These are phyloP conservation scores for Russula compacta DNA, from an alignment of 768 basidiomycete genomes.

Conservation along the genomic window DNA sequence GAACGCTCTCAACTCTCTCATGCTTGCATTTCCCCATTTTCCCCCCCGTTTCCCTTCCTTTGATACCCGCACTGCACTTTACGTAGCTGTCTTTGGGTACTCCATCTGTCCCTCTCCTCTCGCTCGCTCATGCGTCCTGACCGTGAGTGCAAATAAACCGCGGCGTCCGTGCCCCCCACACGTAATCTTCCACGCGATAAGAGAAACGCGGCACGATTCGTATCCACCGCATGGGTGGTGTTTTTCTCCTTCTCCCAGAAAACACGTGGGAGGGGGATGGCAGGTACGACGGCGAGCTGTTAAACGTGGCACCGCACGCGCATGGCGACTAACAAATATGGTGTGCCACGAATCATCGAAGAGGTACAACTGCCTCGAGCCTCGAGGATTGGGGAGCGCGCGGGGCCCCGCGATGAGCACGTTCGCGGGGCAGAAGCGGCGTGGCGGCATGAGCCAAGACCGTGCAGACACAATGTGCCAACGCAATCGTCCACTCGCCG, in stretches of 20 bases:
- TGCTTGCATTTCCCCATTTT: conserved; percentile 7
- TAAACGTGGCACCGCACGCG: conserved; percentile 1
- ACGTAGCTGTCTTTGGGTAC: conserved; percentile 17
- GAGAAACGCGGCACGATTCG: background rate
- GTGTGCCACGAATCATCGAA: conserved; percentile 3
- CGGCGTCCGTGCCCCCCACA: conserved; percentile 4
- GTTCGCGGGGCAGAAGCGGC: conserved; percentile 8
- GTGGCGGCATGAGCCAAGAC: background rate
- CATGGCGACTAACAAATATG: conserved; percentile 1
- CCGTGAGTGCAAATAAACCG: conserved; percentile 15
- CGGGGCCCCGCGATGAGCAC: conserved; percentile 13
- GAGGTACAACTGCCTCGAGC: background rate
- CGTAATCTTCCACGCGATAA: conserved; percentile 5
- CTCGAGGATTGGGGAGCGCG: conserved; percentile 12
- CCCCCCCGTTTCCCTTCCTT: background rate
- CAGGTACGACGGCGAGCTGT: background rate
- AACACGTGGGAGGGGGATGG: conserved; percentile 12
- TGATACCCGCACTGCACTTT: conserved; percentile 18
- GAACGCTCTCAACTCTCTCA: conserved; percentile 14
- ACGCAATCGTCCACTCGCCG: background rate
- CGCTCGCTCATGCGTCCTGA: background rate
- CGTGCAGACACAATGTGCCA: background rate
- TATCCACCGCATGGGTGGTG: background rate
- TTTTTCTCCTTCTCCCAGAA: background rate
- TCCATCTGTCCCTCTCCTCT: conserved; percentile 7